These are phyloP conservation scores for Sporobolomyces phaffii DNA, from an alignment of 768 basidiomycete genomes.

Conservation along the genomic window DNA sequence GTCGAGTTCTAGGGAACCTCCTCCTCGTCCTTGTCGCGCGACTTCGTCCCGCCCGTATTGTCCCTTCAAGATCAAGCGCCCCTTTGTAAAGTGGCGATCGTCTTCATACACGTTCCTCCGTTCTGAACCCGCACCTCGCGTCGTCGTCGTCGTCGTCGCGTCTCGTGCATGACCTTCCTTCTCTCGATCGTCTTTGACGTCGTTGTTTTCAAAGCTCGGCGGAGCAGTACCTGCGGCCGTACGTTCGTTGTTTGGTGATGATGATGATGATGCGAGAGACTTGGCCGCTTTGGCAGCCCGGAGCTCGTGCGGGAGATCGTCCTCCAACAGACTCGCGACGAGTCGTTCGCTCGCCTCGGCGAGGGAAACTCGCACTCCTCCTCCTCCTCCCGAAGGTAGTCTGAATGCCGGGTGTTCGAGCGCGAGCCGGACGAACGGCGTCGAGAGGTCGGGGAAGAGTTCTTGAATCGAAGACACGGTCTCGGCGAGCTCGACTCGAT, in stretches of 20 bases:
- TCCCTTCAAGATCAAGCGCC: no score
- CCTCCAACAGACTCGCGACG: neutral
- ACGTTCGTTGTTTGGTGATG: constrained; percentile 25
- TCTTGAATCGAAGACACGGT: constrained; percentile 63
- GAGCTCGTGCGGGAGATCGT: neutral
- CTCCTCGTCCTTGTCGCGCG: neutral
- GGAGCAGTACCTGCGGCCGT: constrained; percentile 30
- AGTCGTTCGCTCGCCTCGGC: neutral
- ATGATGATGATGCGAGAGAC: no score
- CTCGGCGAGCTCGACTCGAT: neutral
- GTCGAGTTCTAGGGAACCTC: neutral
- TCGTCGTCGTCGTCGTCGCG: no score
- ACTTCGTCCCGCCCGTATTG: no score
- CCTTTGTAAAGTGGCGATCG: no score
- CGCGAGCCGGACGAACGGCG: constrained; percentile 52
- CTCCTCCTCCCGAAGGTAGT: constrained; percentile 41
- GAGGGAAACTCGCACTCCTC: neutral
- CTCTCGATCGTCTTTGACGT: constrained; percentile 46
- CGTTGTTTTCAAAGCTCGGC: no score
- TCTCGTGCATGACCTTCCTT: no score
- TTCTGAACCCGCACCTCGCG: no score
- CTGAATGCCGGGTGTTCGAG: constrained; percentile 7
- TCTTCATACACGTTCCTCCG: no score
- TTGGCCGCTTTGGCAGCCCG: no score
- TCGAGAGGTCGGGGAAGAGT: constrained; percentile 61